Evolutionary conservation across 2,329 filamentous ascomycete genomes (phyloP).

Genomic region (Helicocarpus griseus): DNA sequence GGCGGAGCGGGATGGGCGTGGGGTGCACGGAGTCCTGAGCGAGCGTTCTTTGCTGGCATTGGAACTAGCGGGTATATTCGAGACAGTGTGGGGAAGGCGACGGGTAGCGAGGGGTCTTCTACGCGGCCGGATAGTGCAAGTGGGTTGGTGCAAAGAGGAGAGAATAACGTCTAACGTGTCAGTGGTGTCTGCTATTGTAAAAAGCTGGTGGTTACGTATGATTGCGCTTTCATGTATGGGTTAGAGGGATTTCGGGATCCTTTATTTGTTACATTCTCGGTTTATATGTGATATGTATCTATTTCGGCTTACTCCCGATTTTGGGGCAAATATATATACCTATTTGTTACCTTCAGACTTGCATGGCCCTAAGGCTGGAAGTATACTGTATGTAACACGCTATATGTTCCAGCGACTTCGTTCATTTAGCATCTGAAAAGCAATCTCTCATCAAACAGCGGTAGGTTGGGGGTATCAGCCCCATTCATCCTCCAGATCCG

Average conservation of each 20-base stretch:
- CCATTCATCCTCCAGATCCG: too few relatives aligned
- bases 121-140: neutral
- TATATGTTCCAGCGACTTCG: too few relatives aligned
- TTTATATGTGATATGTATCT: neutral
- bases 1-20: conserved; percentile 76
- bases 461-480: neutral
- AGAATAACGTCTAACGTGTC: neutral
- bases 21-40: conserved; percentile 62
- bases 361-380: too few relatives aligned
- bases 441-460: neutral
- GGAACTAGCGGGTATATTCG: conserved; percentile 23
- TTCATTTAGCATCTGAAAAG: too few relatives aligned
- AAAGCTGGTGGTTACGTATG: neutral
- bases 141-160: neutral
- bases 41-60: conserved; percentile 50
- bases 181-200: neutral
- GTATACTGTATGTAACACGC: too few relatives aligned
- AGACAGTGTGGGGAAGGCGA: conserved; percentile 18
- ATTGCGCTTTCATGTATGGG: neutral
- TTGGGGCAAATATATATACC: neutral
- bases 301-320: neutral
- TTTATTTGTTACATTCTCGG: neutral
- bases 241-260: neutral
- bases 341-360: too few relatives aligned
- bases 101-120: conserved; percentile 13